These are phyloP conservation scores for Coemansia sp. DNA, from an alignment of 192 early-diverging fungal species.

Conservation along the genomic window DNA sequence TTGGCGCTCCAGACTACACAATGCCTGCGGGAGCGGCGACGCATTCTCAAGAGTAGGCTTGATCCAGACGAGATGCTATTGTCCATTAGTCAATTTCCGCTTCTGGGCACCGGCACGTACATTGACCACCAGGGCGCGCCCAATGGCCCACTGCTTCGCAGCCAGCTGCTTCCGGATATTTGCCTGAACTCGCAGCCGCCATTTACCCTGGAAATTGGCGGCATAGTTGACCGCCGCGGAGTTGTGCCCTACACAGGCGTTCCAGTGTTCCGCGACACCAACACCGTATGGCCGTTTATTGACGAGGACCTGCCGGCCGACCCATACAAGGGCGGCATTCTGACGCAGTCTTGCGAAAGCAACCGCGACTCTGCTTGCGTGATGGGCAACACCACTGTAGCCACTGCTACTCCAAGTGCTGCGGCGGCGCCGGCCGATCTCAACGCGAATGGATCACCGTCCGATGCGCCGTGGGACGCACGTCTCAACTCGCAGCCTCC, in stretches of 20 bases:
- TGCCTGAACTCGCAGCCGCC: conserved; percentile 89
- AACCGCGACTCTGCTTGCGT: conserved; percentile 62
- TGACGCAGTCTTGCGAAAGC: conserved; percentile 32
- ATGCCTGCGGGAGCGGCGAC: conserved; percentile 59
- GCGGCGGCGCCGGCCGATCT: not conserved
- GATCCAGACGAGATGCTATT: conserved; percentile 74
- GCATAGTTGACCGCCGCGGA: conserved; percentile 89
- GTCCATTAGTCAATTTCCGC: conserved; percentile 86
- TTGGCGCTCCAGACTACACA: conserved; percentile 32
- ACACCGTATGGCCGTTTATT: conserved; percentile 87
- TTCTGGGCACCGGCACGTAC: conserved; percentile 73
- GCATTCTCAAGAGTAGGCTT: conserved; percentile 63
- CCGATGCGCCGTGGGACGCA: not conserved
- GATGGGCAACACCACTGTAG: not conserved
- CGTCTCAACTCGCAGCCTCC: not conserved
- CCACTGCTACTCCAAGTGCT: not conserved
- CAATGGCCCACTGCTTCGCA: conserved; percentile 68
- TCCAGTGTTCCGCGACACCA: conserved; percentile 85
- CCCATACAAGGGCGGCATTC: conserved; percentile 1
- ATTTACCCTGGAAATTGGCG: conserved; percentile 86
- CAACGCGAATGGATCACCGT: not conserved
- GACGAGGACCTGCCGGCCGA: conserved; percentile 60
- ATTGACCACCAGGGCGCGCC: conserved; percentile 66
- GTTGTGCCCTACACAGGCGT: conserved; percentile 91
- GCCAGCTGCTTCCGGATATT: conserved; percentile 86